phyloP scores from a whole-genome alignment of 345 rosid species.

The Hirschfeldia incana region DNA sequence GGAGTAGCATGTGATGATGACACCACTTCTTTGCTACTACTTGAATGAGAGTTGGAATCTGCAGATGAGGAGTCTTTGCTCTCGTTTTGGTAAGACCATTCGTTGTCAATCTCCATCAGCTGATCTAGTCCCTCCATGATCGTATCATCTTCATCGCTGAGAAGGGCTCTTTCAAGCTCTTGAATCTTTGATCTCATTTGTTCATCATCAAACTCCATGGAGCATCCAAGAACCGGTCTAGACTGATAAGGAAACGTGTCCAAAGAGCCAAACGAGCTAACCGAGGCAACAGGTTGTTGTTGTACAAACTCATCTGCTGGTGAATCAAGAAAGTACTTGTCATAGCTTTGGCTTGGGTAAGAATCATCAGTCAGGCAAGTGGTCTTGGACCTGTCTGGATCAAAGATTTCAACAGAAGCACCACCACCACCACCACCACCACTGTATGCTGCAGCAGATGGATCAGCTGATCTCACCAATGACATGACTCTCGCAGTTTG shows the following conservation, averaged over 20 bases:
- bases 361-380: slow-evolving; percentile 59
- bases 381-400: slow-evolving; percentile 55
- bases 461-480: slow-evolving; percentile 61
- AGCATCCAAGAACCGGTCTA: slow-evolving; percentile 51
- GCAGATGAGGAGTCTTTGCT: slow-evolving; percentile 76
- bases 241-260: slow-evolving; percentile 51
- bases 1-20: slow-evolving; percentile 60
- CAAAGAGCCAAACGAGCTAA: slow-evolving; percentile 46
- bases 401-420: slow-evolving; percentile 45
- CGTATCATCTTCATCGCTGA: slow-evolving; percentile 68
- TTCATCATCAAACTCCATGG: slow-evolving; percentile 56
- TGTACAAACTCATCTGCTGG: slow-evolving; percentile 56
- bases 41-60: slow-evolving; percentile 71
- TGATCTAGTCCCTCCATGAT: slow-evolving; percentile 40
- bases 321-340: slow-evolving; percentile 76
- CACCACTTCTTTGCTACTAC: slow-evolving; percentile 61
- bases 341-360: slow-evolving; percentile 66
- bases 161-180: slow-evolving; percentile 86
- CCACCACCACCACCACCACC: slow-evolving; percentile 50
- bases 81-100: slow-evolving; percentile 64
- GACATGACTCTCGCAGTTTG: slow-evolving; percentile 53
- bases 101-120: slow-evolving; percentile 80
- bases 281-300: slow-evolving; percentile 53
- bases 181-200: slow-evolving; percentile 70
- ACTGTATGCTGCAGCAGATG: slow-evolving; percentile 52